Base-by-base conservation (phyloP, 441 rosid genomes). In the Melastoma candidum region DNA sequence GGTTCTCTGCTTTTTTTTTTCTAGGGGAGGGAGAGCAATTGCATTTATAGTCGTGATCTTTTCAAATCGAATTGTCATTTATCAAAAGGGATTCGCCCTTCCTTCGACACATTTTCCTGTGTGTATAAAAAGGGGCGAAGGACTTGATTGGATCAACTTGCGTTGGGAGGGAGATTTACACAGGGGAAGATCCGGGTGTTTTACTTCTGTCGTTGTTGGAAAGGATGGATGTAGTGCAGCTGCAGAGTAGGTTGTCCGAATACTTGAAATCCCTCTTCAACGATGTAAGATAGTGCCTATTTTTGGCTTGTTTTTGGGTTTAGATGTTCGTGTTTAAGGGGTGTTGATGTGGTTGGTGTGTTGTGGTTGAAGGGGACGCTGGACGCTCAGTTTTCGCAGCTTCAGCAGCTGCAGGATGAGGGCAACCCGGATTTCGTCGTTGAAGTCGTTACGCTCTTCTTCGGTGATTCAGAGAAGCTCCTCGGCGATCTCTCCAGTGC, bases 401-500 rank as follows among this genome's bases (percentile, higher is more conserved):
- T 92, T 56, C 96, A 82, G 68, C 83, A 84, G 64, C 77, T 92
- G 54, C 95, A 82, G 77, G 98, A 92, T 74, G 98, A 92, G 65
- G 85, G 82, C 80, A 92, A 82, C 75, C 96, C 98, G 44, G 89
- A 79, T 69, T 92, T 92, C 74, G 96, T 85, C 46, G 80, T 74
- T 62, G 92, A 92, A 77, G 95, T 92, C 22, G 86, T 84, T 12
- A 70, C 95, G 55, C 87, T 88, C 51, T 92, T 92, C 76, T 92
- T 92, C 65, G 83, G 79, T 53, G 98, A 92, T 70, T 84, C 98
- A 59, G 85, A 87, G 54, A 85, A 78, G 68, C 87, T 87, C 67
- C 85, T 92, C 63, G 75, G 68, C 77, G 96, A 85, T 70, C 96
- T 92, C 69, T 60, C 94, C 53, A 69, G 57, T 12, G 75, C 87